Evolutionary conservation across 2,329 filamentous ascomycete species (phyloP).

Genomic region (Elsinoe perseae): DNA sequence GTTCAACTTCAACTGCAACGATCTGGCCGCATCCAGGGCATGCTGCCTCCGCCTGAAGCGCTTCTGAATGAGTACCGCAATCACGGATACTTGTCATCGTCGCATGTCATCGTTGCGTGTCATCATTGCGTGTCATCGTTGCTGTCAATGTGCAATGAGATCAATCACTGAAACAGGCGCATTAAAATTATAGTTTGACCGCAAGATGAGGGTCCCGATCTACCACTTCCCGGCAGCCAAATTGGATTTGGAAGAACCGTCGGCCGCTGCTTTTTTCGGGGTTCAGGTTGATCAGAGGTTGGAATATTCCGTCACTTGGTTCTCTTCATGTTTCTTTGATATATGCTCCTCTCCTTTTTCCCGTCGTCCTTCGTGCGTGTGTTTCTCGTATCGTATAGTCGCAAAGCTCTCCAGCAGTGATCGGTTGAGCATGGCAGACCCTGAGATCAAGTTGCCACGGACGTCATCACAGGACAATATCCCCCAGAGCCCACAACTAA

Average conservation of each 20-base stretch:
- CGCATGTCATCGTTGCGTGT: too few relatives aligned
- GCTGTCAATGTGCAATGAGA: neutral
- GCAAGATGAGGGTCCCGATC: neutral
- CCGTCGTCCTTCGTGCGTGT: neutral
- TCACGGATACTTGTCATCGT: too few relatives aligned
- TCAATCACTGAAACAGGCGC: neutral
- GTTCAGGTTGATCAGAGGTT: neutral
- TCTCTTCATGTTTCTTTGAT: neutral
- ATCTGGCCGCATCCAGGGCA: neutral
- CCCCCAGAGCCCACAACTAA: conserved; percentile 4
- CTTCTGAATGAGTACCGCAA: too few relatives aligned
- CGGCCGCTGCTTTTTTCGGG: conserved; percentile 9
- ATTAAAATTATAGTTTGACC: neutral
- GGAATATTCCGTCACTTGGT: neutral
- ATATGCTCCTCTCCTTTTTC: neutral
- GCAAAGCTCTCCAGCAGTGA: neutral
- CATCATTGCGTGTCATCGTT: too few relatives aligned
- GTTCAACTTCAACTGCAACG: neutral
- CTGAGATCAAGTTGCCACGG: conserved; percentile 31
- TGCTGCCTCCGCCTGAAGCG: too few relatives aligned
- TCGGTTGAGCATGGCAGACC: conserved; percentile 29
- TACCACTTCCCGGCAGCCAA: neutral
- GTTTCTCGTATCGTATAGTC: neutral
- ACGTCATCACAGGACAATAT: conserved; percentile 18
- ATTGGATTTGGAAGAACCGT: conserved; percentile 7